Evolutionary conservation across 2,329 filamentous ascomycete species (phyloP).

Genomic region (Stagonosporopsis tanaceti): DNA sequence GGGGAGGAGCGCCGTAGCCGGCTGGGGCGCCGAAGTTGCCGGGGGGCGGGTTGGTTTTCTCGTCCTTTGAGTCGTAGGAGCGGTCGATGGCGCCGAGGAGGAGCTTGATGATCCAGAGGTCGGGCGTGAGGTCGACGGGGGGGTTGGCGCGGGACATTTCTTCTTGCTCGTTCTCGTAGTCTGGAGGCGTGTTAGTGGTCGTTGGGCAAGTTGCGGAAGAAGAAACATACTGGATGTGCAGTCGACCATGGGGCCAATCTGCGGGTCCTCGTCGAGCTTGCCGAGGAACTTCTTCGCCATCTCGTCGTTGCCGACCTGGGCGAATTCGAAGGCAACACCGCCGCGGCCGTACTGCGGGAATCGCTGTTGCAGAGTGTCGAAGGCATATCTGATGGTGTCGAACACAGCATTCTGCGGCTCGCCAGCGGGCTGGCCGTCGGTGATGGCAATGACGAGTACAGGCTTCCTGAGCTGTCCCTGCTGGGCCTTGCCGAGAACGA

Average conservation of each 20-base stretch:
- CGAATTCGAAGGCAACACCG: conserved; percentile 72
- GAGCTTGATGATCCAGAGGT: conserved; percentile 73
- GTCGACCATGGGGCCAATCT: conserved; percentile 68
- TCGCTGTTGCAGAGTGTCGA: conserved; percentile 58
- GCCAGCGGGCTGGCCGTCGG: conserved; percentile 71
- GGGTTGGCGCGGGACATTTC: conserved; percentile 70
- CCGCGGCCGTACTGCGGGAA: conserved; percentile 61
- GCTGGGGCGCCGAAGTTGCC: conserved; percentile 41
- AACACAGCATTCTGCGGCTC: conserved; percentile 65
- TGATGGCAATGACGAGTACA: conserved; percentile 70
- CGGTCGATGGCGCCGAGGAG: conserved; percentile 72
- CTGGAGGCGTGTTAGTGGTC: conserved; percentile 45
- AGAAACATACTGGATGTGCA: conserved; percentile 69
- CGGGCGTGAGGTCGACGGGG: conserved; percentile 69
- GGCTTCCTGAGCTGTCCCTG: conserved; percentile 67
- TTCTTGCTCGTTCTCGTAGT: conserved; percentile 72
- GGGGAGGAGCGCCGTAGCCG: conserved; percentile 41
- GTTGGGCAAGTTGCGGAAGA: background rate
- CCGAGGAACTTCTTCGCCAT: conserved; percentile 69
- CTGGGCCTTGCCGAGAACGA: conserved; percentile 63
- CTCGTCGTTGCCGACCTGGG: conserved; percentile 73
- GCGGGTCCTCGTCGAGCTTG: conserved; percentile 70
- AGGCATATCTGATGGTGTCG: conserved; percentile 64
- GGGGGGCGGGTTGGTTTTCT: conserved; percentile 58
- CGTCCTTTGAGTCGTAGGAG: conserved; percentile 71